Evolutionary conservation across 257 asterid species (phyloP), one percentile per base, ranked within the genome.

Genomic region (Solanum peruvianum): DNA sequence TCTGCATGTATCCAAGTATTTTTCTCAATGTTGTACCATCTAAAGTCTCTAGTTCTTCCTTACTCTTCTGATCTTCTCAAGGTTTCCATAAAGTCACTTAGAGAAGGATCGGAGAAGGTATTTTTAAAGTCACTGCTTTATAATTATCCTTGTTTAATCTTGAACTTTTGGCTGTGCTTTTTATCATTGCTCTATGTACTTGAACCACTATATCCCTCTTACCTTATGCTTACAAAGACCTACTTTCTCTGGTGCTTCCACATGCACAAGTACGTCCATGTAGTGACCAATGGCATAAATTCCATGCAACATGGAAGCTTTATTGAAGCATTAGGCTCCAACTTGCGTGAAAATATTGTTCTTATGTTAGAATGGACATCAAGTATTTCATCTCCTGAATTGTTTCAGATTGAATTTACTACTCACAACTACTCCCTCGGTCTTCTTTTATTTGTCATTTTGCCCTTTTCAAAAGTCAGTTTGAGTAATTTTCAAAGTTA

Each of bases 1-100:
- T 94, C 95, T 37, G 98, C 98, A 13, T 93, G 95, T 90, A 89
- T 93, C 89, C 99, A 96, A 91, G 91, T 94, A 78, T 93, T 95
- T 83, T 94, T 95, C 89, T 73, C 99, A 45, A 92, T 86, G 77
- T 95, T 94, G 58, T 94, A 91, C 94, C 94, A 92, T 91, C 91
- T 94, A 90, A 94, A 94, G 91, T 89, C 98, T 35, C 92, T 86
- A 2, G 90, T 95, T 89, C 87, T 90, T 85, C 94, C 95, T 56
- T 90, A 89, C 88, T 87, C 99, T 20, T 88, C 91, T 11, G 94
- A 91, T 85, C 92, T 96, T 71, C 92, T 95, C 23, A 85, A 23
- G 52, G 75, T 91, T 7, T 93, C 98, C 62, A 87, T 95, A 76
- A 91, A 86, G 85, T 93, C 98, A 35, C 98, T 95, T 31, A 91